Base-by-base conservation (phyloP, 345 rosid genomes). In the Jatropha curcas region DNA sequence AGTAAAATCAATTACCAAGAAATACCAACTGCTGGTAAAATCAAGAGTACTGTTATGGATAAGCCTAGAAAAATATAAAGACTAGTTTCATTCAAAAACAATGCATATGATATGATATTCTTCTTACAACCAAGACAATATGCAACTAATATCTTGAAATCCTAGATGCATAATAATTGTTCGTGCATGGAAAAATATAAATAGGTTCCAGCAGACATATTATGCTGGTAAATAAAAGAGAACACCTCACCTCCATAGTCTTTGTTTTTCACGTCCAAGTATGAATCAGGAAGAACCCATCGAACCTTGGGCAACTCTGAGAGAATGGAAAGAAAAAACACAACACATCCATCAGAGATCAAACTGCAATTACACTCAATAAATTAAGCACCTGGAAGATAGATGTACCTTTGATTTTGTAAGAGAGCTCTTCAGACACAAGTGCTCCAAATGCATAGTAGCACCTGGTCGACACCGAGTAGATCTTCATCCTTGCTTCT, bases 231-330 rank as follows among this genome's bases (percentile, higher is more conserved):
- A 10, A 58, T 22, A 57, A 19, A 45, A 22, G 2, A 48, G 16
- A 56, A 61, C 9, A 34, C 0, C 80, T 80, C 78, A 95, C 99
- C 99, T 85, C 98, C 99, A 73, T 95, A 95, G 70, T 93, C 90
- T 73, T 95, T 88, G 83, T 95, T 93, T 82, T 67, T 91, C 52
- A 93, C 94, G 85, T 95, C 98, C 74, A 93, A 45, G 82, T 91
- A 95, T 5, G 99, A 95, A 83, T 95, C 98, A 14, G 98, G 99
- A 68, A 95, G 97, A 81, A 95, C 99, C 93, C 99, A 95, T 10
- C 96, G 88, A 43, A 93, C 98, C 48, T 81, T 77, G 5, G 92
- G 89, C 80, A 95, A 74, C 58, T 91, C 99, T 95, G 84, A 1
- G 45, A 11, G 50, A 19, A 45, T 12, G 50, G 12, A 30, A 63